These are phyloP conservation scores for Vitis vinifera DNA, from an alignment of 164 flowering plant species.

Conservation along the genomic window DNA sequence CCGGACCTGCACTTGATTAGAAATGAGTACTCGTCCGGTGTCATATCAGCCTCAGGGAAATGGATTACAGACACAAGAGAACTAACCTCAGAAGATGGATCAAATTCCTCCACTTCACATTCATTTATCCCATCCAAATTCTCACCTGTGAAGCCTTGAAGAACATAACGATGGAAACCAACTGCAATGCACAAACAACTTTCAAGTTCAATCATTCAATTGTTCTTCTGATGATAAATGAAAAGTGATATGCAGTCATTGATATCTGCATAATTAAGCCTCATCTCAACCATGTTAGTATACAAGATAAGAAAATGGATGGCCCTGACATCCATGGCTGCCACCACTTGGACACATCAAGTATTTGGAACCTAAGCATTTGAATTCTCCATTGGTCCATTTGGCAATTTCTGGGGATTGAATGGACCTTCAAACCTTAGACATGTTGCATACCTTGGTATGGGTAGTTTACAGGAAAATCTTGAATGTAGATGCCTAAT, in stretches of 20 bases:
- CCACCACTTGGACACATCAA: too few species aligned
- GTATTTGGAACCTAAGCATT: too few species aligned
- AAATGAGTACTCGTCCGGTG: neutral
- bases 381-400: too few species aligned
- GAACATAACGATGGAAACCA: conserved; percentile 76
- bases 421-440: too few species aligned
- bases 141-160: conserved; percentile 51
- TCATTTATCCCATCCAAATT: conserved; percentile 48
- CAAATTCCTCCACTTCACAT: conserved; percentile 73
- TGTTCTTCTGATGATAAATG: neutral
- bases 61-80: neutral
- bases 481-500: neutral
- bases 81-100: conserved; percentile 89
- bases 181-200: conserved; percentile 37
- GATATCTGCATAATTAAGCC: neutral
- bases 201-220: conserved; percentile 1
- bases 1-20: conserved; percentile 53
- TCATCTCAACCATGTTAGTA: neutral
- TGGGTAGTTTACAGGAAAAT: neutral
- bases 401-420: too few species aligned
- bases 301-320: too few species aligned
- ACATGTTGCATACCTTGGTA: too few species aligned
- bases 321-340: too few species aligned
- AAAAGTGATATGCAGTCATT: too few species aligned
- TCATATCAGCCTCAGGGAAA: neutral